Conservation (phyloP, 179 eudicot genomes). For the Corrigiola litoralis region DNA sequence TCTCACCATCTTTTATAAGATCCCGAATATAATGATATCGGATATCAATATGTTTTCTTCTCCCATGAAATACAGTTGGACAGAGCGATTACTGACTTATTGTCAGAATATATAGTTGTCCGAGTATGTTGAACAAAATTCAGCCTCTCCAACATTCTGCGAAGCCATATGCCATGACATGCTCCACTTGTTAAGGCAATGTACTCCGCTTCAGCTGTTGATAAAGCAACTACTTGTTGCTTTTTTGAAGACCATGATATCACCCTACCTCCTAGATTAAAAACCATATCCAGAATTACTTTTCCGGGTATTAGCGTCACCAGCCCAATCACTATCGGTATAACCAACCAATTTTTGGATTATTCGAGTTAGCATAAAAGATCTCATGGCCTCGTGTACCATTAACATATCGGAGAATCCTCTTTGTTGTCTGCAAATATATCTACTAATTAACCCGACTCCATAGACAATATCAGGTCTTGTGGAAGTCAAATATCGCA, state of each 20-base stretch:
- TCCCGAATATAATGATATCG: background rate
- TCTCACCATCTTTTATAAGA: background rate
- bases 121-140: background rate
- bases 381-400: no score
- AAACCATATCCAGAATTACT: no score
- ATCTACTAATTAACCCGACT: background rate
- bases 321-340: no score
- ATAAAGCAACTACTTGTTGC: background rate
- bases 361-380: no score
- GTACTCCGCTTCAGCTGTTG: slow-evolving; percentile 2
- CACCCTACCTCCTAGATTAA: background rate
- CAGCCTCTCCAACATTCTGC: background rate
- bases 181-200: background rate
- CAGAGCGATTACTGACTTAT: background rate
- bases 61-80: background rate
- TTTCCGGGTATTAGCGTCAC: no score
- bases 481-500: slow-evolving; percentile 1
- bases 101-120: background rate
- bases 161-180: background rate
- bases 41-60: background rate
- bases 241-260: slow-evolving; percentile 12
- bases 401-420: no score
- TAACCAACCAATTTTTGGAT: no score
- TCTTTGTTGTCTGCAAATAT: slow-evolving; percentile 1
- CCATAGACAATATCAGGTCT: slow-evolving; percentile 12